Evolutionary conservation across 2,329 filamentous ascomycete species (phyloP).

Genomic region (Fusarium illudens): DNA sequence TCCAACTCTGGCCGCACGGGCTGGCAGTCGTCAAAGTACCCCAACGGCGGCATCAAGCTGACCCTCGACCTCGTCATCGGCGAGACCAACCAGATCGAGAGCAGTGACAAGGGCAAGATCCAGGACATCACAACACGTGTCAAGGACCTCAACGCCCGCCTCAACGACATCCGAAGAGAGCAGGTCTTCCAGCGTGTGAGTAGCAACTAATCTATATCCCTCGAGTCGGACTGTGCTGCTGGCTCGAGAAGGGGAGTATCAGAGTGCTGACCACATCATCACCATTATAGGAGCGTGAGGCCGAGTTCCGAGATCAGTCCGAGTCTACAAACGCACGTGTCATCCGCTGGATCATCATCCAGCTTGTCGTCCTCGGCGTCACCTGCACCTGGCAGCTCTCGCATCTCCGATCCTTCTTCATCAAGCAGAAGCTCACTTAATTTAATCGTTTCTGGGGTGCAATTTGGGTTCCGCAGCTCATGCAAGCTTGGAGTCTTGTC

Average conservation of each 20-base stretch:
- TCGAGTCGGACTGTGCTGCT: background rate
- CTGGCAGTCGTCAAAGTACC: conserved; percentile 73
- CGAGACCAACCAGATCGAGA: conserved; percentile 93
- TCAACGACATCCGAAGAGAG: conserved; percentile 90
- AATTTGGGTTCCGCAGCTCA: conserved; percentile 7
- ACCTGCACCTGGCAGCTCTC: conserved; percentile 98
- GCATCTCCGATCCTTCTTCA: conserved; percentile 96
- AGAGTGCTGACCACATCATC: conserved; percentile 11
- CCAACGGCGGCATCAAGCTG: conserved; percentile 82
- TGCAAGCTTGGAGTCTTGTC: conserved; percentile 4
- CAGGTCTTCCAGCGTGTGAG: conserved; percentile 94
- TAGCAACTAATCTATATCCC: conserved; percentile 18
- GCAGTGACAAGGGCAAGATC: conserved; percentile 91
- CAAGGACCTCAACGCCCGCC: conserved; percentile 84
- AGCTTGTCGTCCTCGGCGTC: conserved; percentile 81
- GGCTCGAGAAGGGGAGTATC: background rate
- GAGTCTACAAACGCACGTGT: conserved; percentile 92
- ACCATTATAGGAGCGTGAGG: conserved; percentile 81
- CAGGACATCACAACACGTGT: conserved; percentile 88
- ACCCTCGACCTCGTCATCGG: conserved; percentile 92
- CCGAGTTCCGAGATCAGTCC: conserved; percentile 97
- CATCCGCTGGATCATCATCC: conserved; percentile 91
- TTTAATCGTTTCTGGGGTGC: conserved; percentile 8
- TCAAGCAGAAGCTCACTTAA: conserved; percentile 99
- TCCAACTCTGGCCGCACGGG: conserved; percentile 73